These are phyloP conservation scores for Eucalyptus paniculata DNA, from an alignment of 345 rosid species.

Conservation along the genomic window DNA sequence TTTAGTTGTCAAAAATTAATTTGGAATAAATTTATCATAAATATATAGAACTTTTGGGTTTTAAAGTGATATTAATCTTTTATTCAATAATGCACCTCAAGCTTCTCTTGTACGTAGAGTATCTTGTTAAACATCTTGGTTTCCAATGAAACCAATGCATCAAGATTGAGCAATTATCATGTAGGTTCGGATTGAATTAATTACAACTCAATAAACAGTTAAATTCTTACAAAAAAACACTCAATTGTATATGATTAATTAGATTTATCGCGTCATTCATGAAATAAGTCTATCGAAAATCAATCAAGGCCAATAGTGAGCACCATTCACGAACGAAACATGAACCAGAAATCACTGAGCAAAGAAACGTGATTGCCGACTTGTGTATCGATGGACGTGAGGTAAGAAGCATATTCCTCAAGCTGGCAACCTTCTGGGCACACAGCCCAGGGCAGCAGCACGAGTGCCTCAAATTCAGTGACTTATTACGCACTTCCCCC, in stretches of 20 bases:
- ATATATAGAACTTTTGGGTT: too few relatives aligned
- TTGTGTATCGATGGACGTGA: neutral
- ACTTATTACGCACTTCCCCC: neutral
- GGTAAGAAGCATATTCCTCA: neutral
- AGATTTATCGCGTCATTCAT: accelerated
- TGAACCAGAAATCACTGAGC: neutral
- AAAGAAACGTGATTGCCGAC: neutral
- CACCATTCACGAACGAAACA: neutral
- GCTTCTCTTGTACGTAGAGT: accelerated
- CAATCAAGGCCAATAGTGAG: accelerated
- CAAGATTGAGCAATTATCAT: neutral
- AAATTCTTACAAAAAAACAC: neutral
- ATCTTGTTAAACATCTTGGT: neutral
- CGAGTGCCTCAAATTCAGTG: neutral
- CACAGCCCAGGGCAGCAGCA: neutral
- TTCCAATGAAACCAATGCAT: accelerated
- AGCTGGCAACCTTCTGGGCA: neutral
- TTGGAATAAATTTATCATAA: too few relatives aligned
- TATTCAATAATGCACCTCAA: neutral
- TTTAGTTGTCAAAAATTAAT: accelerated
- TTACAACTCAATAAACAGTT: accelerated
- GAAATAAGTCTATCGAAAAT: neutral
- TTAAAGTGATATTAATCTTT: accelerated
- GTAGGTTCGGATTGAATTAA: neutral
- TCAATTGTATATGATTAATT: neutral